Conservation (phyloP, 208 protist species). For the Leishmania aethiopica region DNA sequence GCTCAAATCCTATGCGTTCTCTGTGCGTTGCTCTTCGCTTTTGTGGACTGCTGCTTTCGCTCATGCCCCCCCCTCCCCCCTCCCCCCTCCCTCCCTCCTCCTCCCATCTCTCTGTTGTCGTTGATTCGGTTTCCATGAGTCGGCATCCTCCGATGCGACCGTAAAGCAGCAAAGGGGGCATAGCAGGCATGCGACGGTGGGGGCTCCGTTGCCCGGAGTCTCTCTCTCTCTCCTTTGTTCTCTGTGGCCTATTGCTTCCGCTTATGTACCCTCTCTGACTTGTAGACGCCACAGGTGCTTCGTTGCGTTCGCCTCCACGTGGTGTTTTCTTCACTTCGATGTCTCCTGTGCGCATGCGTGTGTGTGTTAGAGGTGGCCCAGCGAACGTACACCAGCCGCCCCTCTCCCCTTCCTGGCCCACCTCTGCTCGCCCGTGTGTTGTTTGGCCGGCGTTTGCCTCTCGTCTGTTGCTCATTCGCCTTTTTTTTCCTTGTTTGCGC, state of each 20-base stretch:
- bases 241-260: background rate
- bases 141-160: too few species aligned
- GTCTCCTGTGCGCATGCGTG: background rate
- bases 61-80: background rate
- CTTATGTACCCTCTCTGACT: background rate
- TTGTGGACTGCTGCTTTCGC: background rate
- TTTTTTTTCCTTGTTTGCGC: background rate
- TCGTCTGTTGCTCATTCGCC: background rate
- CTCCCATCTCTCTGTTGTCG: background rate
- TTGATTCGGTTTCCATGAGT: background rate
- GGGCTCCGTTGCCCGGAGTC: conserved; percentile 11
- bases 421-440: background rate
- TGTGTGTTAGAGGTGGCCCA: too few species aligned
- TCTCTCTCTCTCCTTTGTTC: background rate
- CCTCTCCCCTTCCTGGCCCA: background rate
- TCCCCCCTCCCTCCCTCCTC: background rate
- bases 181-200: background rate
- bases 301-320: background rate
- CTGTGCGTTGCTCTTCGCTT: conserved; percentile 25
- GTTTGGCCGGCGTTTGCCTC: background rate
- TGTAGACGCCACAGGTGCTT: background rate
- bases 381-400: too few species aligned
- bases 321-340: background rate
- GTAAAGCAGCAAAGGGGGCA: too few species aligned
- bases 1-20: conserved; percentile 11